Conservation (phyloP, 2,329 filamentous ascomycete species). For the Aspergillus sp. region DNA sequence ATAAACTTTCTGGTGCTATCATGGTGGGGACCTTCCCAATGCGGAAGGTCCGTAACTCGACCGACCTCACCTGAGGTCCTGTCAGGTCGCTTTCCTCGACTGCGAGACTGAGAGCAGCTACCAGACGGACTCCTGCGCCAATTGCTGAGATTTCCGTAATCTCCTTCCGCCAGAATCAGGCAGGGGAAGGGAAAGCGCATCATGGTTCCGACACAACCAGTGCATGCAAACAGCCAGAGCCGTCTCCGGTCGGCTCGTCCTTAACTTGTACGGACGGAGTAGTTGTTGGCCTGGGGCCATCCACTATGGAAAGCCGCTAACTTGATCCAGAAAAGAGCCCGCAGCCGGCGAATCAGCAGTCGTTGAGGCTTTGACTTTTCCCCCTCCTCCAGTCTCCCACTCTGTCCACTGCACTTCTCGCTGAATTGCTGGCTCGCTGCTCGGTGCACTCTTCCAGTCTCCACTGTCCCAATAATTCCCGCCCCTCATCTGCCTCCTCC, state of each 20-base stretch:
- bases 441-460: too few relatives aligned
- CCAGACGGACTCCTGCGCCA: too few relatives aligned
- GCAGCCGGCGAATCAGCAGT: not conserved
- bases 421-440: too few relatives aligned
- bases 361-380: not conserved
- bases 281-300: not conserved
- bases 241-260: not conserved
- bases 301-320: not conserved
- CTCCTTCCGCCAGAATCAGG: too few relatives aligned
- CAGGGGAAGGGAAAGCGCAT: too few relatives aligned
- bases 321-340: not conserved
- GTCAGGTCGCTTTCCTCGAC: too few relatives aligned
- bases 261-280: too few relatives aligned
- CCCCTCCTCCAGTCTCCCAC: not conserved
- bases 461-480: not conserved
- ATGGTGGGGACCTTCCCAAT: not conserved
- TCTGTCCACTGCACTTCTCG: too few relatives aligned
- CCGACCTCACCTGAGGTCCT: too few relatives aligned
- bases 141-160: too few relatives aligned
- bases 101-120: too few relatives aligned
- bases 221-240: not conserved
- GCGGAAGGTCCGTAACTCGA: slow-evolving; percentile 8
- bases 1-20: slow-evolving; percentile 8
- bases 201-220: too few relatives aligned
- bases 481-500: not conserved